Conservation (phyloP, 805 yeast genomes). For the Groenewaldozyma tartarivorans region DNA sequence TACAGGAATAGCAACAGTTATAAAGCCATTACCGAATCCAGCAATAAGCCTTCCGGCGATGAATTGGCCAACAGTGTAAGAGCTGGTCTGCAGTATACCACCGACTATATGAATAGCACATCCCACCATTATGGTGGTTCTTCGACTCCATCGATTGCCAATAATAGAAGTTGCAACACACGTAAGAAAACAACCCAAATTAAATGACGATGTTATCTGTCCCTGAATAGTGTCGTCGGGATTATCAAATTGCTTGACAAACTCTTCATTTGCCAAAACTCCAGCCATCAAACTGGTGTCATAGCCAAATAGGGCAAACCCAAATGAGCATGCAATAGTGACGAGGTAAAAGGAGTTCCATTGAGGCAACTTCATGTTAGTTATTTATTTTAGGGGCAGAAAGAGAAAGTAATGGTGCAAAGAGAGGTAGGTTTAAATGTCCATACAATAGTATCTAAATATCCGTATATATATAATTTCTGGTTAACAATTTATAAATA, state of each 20-base stretch:
- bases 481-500: too few relatives aligned
- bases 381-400: too few relatives aligned
- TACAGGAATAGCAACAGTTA: slow-evolving; percentile 3
- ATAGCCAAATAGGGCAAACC: slow-evolving; percentile 7
- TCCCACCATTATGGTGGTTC: slow-evolving; percentile 2
- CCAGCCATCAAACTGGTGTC: slow-evolving; percentile 10
- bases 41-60: slow-evolving; percentile 61
- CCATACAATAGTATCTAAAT: too few relatives aligned
- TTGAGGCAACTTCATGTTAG: too few relatives aligned
- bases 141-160: slow-evolving; percentile 6
- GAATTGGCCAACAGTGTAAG: slow-evolving; percentile 65
- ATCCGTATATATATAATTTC: too few relatives aligned
- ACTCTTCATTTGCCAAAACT: slow-evolving; percentile 5
- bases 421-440: too few relatives aligned
- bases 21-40: slow-evolving; percentile 62
- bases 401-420: too few relatives aligned
- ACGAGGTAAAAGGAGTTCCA: too few relatives aligned
- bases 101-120: slow-evolving; percentile 3
- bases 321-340: slow-evolving; percentile 6
- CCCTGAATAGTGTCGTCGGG: slow-evolving; percentile 1
- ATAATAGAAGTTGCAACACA: slow-evolving; percentile 6
- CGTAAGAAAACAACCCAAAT: slow-evolving; percentile 8
- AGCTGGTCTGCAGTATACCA: slow-evolving; percentile 38
- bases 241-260: slow-evolving; percentile 2
- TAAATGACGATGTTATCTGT: slow-evolving; percentile 4